phyloP scores from a whole-genome alignment of 176 grass and related monocot genomes.

The Dendrocalamus sinicus region DNA sequence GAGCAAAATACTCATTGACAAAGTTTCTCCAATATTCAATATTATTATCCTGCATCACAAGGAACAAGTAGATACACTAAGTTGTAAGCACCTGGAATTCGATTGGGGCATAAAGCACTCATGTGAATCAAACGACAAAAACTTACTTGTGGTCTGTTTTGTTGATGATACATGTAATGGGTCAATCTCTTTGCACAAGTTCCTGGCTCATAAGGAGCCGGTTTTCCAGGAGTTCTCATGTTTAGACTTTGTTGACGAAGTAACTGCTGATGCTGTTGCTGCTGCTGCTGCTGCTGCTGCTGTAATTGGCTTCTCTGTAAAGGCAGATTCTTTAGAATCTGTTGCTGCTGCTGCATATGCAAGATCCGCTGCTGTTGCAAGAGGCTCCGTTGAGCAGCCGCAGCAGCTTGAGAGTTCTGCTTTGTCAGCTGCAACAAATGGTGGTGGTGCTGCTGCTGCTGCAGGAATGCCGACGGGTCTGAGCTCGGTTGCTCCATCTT shows the following conservation, averaged over 20 bases:
- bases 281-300: constrained; percentile 69
- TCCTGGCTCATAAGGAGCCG: constrained; percentile 83
- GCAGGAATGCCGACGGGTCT: constrained; percentile 65
- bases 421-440: constrained; percentile 76
- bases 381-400: constrained; percentile 66
- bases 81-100: constrained; percentile 2
- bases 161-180: constrained; percentile 99
- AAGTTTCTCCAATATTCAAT: constrained; percentile 99
- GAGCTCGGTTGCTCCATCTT: constrained; percentile 82
- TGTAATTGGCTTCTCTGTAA: constrained; percentile 76
- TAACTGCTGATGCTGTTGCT: constrained; percentile 59
- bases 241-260: constrained; percentile 75
- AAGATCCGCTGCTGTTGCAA: constrained; percentile 84
- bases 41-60: constrained; percentile 83
- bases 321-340: constrained; percentile 68
- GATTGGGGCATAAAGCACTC: constrained; percentile 23
- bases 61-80: constrained; percentile 28
- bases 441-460: constrained; percentile 60
- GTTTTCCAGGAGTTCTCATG: constrained; percentile 64
- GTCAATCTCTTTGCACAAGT: constrained; percentile 93
- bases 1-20: constrained; percentile 90
- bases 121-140: constrained; percentile 26
- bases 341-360: constrained; percentile 65
- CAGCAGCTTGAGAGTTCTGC: constrained; percentile 86
- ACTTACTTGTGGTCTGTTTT: constrained; percentile 80